phyloP scores from a whole-genome alignment of 179 eudicot genomes.

The Actinidia polygama region DNA sequence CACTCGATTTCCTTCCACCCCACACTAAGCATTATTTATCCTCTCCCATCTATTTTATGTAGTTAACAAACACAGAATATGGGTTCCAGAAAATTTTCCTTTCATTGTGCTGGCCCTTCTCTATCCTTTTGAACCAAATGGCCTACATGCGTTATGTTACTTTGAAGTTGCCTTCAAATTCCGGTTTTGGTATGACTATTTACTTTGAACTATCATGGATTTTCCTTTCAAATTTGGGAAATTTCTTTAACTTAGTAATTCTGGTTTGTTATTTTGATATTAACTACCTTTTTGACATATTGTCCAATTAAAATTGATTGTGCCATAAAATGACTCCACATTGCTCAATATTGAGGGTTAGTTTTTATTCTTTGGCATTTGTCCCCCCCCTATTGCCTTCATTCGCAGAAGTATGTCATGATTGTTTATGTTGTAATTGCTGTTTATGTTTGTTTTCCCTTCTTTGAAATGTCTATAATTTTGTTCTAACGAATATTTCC shows the following conservation, averaged over 20 bases:
- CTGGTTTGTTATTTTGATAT: background rate
- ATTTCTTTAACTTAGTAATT: background rate
- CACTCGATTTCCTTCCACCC: too few relatives aligned
- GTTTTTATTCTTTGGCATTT: background rate
- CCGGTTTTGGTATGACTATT: background rate
- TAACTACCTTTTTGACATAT: background rate
- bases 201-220: background rate
- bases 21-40: background rate
- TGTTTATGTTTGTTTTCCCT: background rate
- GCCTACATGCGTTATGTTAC: background rate
- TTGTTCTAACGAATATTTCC: conserved; percentile 22
- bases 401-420: background rate
- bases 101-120: background rate
- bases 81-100: background rate
- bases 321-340: background rate
- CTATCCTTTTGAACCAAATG: background rate
- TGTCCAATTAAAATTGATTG: background rate
- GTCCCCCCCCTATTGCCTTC: background rate
- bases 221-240: background rate
- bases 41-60: background rate
- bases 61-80: background rate
- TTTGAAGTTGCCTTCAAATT: background rate
- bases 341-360: background rate
- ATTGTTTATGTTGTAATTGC: background rate
- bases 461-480: background rate